These are phyloP conservation scores for Fusarium annulatum DNA, from an alignment of 2,329 filamentous ascomycete species.

Conservation along the genomic window DNA sequence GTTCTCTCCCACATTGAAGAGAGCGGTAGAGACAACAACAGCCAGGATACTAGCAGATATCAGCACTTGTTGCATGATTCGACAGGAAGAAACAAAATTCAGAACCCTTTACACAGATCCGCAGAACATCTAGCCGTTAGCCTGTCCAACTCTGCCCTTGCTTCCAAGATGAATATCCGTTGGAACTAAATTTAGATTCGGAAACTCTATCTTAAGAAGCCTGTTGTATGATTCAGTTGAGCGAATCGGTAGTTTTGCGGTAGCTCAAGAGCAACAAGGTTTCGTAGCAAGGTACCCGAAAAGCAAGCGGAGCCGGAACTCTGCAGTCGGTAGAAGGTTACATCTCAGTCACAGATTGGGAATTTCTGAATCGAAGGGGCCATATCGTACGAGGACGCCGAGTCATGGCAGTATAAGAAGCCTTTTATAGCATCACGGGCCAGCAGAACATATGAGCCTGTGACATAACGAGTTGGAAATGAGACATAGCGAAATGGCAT, in stretches of 20 bases:
- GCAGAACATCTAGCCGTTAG: neutral
- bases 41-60: neutral
- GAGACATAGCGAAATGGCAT: neutral
- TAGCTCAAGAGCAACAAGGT: neutral
- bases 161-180: neutral
- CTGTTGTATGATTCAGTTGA: neutral
- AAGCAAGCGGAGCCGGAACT: neutral
- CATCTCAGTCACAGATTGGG: neutral
- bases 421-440: neutral
- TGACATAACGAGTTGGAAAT: rapidly evolving
- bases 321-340: neutral
- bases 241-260: neutral
- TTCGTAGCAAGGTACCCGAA: neutral
- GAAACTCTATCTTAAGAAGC: neutral
- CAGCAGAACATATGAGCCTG: neutral
- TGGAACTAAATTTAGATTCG: neutral
- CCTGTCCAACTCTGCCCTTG: neutral
- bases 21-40: neutral
- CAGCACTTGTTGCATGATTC: neutral
- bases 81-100: rapidly evolving
- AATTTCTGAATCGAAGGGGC: neutral
- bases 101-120: neutral
- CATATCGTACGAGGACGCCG: neutral
- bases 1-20: neutral
- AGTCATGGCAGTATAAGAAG: neutral